Evolutionary conservation across 192 early-diverging fungal genomes (phyloP), one percentile per base, ranked within the genome.

Genomic region (Coemansia sp.): DNA sequence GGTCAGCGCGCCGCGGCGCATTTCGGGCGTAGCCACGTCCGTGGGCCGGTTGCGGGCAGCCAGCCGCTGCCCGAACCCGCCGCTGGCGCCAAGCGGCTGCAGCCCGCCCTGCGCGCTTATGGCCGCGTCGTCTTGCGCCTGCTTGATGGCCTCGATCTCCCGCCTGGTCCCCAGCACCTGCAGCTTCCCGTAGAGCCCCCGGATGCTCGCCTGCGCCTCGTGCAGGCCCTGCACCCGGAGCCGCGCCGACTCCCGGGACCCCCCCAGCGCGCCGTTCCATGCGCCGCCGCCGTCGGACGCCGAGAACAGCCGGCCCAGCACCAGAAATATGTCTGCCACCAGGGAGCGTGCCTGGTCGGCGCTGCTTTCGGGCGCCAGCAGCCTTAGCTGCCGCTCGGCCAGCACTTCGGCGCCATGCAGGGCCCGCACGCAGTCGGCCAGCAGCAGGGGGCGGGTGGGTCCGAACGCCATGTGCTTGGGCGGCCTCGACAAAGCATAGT

Each of bases 1-100:
- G 9, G 74, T 77, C 39, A 77, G 53, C 46, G 63, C 40, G 3
- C 74, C 74, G 47, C 50, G 57, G 10, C 57, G 55, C 74, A 77
- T 77, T 11, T 77, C 74, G 0, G 74, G 74, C 0, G 56, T n/a
- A 8, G 36, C 50, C 56, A 51, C 26, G 35, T 36, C 37, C 6
- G 37, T 19, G 14, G 19, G 61, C 6, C 54, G 18, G 7, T 63
- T 26, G 10, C 53, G 59, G 10, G 70, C 50, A 11, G 60, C 60
- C 31, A 62, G 51, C 1, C 58, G 44, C 31, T 70, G 33, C 31
- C 67, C 53, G 42, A 70, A 70, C 3, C 67, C 50, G 33, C 51
- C 45, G 23, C 51, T 44, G 1, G 35, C 4, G 2, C 54, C 54
- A 50, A 63, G 49, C 16, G 43, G 41, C 53, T 51, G 50, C 30